Evolutionary conservation across 768 basidiomycete species (phyloP), one percentile per base, ranked within the genome.

Genomic region (Chlorophyllum brunneum): DNA sequence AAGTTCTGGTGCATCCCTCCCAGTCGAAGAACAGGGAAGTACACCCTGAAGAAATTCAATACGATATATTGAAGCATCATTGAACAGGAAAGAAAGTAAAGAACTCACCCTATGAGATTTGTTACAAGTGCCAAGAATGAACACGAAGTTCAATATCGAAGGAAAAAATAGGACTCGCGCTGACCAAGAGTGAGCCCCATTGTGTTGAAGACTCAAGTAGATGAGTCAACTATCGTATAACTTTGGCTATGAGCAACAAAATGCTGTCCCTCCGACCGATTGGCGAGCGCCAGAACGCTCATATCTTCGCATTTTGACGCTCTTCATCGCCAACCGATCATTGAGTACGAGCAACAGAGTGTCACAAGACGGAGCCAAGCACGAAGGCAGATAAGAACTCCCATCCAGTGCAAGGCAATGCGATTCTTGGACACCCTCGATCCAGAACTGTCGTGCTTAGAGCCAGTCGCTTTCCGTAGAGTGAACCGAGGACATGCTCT

Each of bases 11-110:
- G 88, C 88, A 71, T 76, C 80, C 85, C 83, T 65, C 59, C 55
- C 56, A 58, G 36, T 58, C 26, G 53, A 51, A 52, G 57, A 60
- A 58, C 59, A 62, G 73, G 81, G 83, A 85, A 86, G 49, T 87
- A 70, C 85, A 83, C 88, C 88, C 74, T 90, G 88, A 91, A 91
- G 88, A 91, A 91, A 91, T 90, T 89, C 88, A 85, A 84, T 54
- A 44, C 36, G 58, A 72, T 70, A 65, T 18, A 66, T 68, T 64
- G 64, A 66, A 71, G 62, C 82, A 86, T 86, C 85, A 87, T 78
- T 54, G 62, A 64, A 58, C 23, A 45, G 11, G 23, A n/a, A 11
- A 51, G 54, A 60, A 59, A 51, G 34, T 54, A 59, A 20, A 48
- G 49, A 41, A 53, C 60, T 60, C 56, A 63, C 63, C 58, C 26